Evolutionary conservation across 306 rosid genomes (phyloP), one percentile per base, ranked within the genome.

Genomic region (peach (Prunus persica)): DNA sequence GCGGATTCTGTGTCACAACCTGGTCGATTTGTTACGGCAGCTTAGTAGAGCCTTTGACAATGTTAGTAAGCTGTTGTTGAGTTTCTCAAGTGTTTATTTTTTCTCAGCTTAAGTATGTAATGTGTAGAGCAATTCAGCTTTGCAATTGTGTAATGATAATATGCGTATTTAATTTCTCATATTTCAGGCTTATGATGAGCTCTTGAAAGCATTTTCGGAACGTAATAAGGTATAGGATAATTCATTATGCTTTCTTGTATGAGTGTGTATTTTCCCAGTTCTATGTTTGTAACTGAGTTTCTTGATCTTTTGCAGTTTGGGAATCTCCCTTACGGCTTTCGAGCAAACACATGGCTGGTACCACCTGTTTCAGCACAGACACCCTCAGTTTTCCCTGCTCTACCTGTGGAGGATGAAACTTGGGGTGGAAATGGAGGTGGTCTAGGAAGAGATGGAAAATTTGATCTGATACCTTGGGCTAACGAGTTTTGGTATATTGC

Each of bases 371-470:
- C 91, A 64, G 96, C 93, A n/a, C 96, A 88, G 71, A 78, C 83
- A 1, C 96, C 87, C 11, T 82, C 89, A 8, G 74, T 61, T 76
- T 95, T 95, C 80, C 88, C 92, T 84, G 86, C 91, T 58, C 96
- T 92, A 51, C 99, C 98, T 0, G 73, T 81, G 80, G 99, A 95
- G 84, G 99, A 92, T 75, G 93, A 89, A 79, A 81, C 80, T 71
- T 95, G 99, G 99, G 97, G 96, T 69, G 99, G 98, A 75, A 95
- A 90, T 78, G 99, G 99, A 54, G 99, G 99, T 72, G 96, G 99
- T 80, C 63, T 89, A 16, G 98, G 97, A 81, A 89, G 87, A 75
- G 96, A 91, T 13, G 97, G 92, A 73, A 79, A 87, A 71, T 88
- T 78, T 56, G 97, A 95, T 80, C 81, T 92, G 83, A 71, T 89